Base-by-base conservation (phyloP, 2,329 filamentous ascomycete genomes). In the Fusarium sp. region DNA sequence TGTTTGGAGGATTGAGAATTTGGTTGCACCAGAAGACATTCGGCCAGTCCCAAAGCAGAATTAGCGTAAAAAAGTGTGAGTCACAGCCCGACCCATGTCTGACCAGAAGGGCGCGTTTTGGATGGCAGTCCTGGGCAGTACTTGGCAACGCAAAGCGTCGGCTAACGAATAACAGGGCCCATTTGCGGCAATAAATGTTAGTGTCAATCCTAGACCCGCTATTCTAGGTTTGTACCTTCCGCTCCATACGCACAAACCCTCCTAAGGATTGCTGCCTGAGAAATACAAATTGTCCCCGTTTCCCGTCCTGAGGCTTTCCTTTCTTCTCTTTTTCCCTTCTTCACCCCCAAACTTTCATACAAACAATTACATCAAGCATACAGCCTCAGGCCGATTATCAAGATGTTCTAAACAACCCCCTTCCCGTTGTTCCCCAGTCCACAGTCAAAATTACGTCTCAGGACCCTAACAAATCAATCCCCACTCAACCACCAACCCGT, bases 341-440 rank as follows among this genome's bases (percentile, higher is more conserved):
- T 75, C 74, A 79, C 76, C 76, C 79, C 75, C 76, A 75, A 62
- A 48, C 64, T 58, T 76, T 63, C 69, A 74, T 60, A 81, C 69
- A 79, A 73, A 74, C 43, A 60, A 23, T 47, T 28, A 46, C 74
- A 80, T 76, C 51, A 69, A 73, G 64, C 70, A 42, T 64, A 55
- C 66, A 77, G 72, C 78, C 80, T 77, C 72, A 74, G 78, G 79
- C 81, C 80, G 80, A 77, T 77, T 72, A 74, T 75, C 83, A 89
- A 82, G 80, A 89, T 89, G 88, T 85, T 86, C 81, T 89, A 88
- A 87, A 84, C 75, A 78, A 76, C 77, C 78, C 80, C 65, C 40
- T 79, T 75, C 75, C 76, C 77, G 77, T 73, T 76, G 76, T 75
- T 66, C 75, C 74, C 76, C 77, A 76, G 72, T 73, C 77, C 75